Evolutionary conservation across 2,329 filamentous ascomycete genomes (phyloP), one percentile per base, ranked within the genome.

Genomic region (Lojkania enalia): DNA sequence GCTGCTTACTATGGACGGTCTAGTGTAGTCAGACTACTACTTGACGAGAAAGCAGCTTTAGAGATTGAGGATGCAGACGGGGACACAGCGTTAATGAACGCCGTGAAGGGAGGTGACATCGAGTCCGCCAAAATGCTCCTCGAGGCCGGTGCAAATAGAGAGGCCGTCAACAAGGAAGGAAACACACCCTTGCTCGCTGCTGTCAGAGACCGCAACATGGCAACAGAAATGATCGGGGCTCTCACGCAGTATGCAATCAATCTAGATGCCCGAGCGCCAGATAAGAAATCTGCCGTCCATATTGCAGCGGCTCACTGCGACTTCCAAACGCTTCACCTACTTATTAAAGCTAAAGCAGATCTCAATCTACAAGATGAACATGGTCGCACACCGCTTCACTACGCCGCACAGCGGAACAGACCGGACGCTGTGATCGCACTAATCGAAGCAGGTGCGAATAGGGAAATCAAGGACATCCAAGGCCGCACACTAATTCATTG

Each of bases 261-360:
- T 9, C 18, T 19, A 7, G 14, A 11, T 7, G 7, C 13, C 14
- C 9, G 15, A 18, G 18, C 33, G 20, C 5, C 7, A 19, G 11
- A 12, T 12, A 18, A 15, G 7, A 15, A 6, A 9, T 36, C 33
- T 20, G 33, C 33, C 18, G 15, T 36, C 9, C 33, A 36, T 11
- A 36, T 36, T 12, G 33, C 33, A 6, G 33, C 33, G 15, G 33
- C 5, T 5, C 18, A 16, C 14, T 16, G 33, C 33, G 33, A 36
- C 20, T 19, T 21, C 18, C 14, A 36, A 12, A 36, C 33, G 14
- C 20, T 39, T 12, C 20, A 39, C 5, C 6, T 39, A 5, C 20
- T 39, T 19, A 39, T 39, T 15, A 15, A 39, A 14, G 19, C 20
- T 18, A 12, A 20, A 19, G 38, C 38, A n/a, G 38, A 41, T 16